phyloP scores from a whole-genome alignment of 2,329 filamentous ascomycete genomes.

The Phialemonium atrogriseum region DNA sequence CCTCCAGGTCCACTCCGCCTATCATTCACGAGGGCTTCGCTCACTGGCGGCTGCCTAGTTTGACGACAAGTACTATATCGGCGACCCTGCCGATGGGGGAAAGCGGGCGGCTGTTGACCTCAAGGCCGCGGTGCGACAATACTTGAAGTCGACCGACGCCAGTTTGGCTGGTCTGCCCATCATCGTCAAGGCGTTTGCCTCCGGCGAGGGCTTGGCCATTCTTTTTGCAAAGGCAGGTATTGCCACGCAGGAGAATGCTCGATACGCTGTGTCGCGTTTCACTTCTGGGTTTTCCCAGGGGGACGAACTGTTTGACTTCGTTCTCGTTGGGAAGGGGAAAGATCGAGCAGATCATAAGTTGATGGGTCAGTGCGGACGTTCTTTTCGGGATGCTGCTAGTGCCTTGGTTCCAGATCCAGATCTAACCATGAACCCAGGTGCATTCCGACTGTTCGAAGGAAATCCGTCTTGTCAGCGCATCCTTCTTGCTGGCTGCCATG shows the following conservation, averaged over 20 bases:
- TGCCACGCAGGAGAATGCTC: not conserved
- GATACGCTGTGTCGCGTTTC: constrained; percentile 6
- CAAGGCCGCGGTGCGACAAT: constrained; percentile 3
- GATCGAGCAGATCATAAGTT: constrained; percentile 10
- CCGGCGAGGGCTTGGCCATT: constrained; percentile 6
- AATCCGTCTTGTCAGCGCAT: constrained; percentile 7
- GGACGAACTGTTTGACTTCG: constrained; percentile 10
- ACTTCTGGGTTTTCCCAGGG: constrained; percentile 10
- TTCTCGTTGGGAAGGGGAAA: constrained; percentile 10
- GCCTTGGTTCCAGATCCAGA: no score
- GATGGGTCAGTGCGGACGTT: constrained; percentile 3
- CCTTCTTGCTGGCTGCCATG: constrained; percentile 8
- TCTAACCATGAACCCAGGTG: no score
- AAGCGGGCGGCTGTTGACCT: constrained; percentile 7
- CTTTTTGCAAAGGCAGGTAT: constrained; percentile 8
- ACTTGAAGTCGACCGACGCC: constrained; percentile 5
- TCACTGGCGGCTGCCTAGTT: constrained; percentile 5
- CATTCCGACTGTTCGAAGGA: constrained; percentile 9
- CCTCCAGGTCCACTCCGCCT: no score
- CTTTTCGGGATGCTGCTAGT: not conserved
- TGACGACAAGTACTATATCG: constrained; percentile 7
- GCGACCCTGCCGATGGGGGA: constrained; percentile 6
- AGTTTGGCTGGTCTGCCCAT: constrained; percentile 5
- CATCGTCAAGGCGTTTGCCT: constrained; percentile 8
- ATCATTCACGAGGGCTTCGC: no score